Evolutionary conservation across 169 alveolate species (phyloP), one percentile per base, ranked within the genome.

Genomic region (Plasmodium coatneyi): DNA sequence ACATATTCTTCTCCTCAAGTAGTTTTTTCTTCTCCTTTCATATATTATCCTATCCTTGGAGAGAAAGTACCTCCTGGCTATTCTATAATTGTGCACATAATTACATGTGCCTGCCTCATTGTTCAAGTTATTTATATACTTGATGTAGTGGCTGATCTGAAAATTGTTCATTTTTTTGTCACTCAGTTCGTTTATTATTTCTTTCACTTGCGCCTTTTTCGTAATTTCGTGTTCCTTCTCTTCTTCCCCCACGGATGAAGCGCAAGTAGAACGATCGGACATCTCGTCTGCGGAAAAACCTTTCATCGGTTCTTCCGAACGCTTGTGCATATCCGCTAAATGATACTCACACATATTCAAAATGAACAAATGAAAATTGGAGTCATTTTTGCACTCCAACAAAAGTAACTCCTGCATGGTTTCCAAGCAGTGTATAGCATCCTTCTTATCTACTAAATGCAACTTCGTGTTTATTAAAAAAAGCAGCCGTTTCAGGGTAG

Each of bases 11-110:
- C 60, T 46, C 16, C 46, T 34, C 22, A 83, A 22, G 19, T 3
- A 36, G 16, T 39, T 46, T 86, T 78, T 76, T 25, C 84, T 52
- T 49, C 41, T 76, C 25, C 71, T 86, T 52, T 72, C 71, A 41
- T 60, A 89, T 89, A 78, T 19, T 79, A 89, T 36, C 71, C 94
- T 78, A 25, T 89, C 89, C 36, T 30, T 89, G 19, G 89, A 89
- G 39, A 89, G 54, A 16, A 25, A 25, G 71, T 34, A 52, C 10
- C 46, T 80, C 32, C 34, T 5, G 12, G 32, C 10, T 19, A 28
- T 19, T 66, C 52, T 80, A 34, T 60, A 49, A 56, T 72, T 79
- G 71, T 32, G 71, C 19, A 32, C 32, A 84, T 84, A 74, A 74
- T 28, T 30, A 32, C 22, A 46, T 41, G 43, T 10, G 4, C 5